Evolutionary conservation across 352 stramenopile genomes (phyloP), one percentile per base, ranked within the genome.

Genomic region (Globisporangium carolinianum): DNA sequence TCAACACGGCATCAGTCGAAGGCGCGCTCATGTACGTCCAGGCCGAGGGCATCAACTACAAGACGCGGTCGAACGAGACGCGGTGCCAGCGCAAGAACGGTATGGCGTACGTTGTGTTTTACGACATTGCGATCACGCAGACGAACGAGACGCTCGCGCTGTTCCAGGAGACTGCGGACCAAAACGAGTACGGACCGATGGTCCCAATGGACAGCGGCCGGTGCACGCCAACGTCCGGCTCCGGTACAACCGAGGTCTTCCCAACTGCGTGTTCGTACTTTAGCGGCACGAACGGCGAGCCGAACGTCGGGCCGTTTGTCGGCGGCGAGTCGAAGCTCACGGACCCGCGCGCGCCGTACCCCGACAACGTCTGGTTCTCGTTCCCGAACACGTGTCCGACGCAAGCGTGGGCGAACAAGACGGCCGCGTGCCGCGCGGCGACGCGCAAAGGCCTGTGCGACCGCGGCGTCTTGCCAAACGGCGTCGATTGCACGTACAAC

Each of bases 1-100:
- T 90, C 32, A 95, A 94, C 64, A 83, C 78, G 24, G 86, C 83
- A 6, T 84, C 69, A 0, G 78, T 95, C 9, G 83, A 93, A 55
- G 86, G 86, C 14, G 74, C 83, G 41, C 79, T 95, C 43, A 94
- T 93, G 82, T 95, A 92, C 68, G 78, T 95, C 38, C 83, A 94
- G 63, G 80, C 83, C 5, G 86, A 95, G 59, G 70, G 79, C 45
- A 92, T 95, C 69, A 91, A 95, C 71, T 81, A 87, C 66, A 66
- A 75, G 47, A 81, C 79, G 47, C 79, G 82, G 50, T 71, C 65
- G n/a, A 66, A 65, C 3, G 70, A 81, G 47, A 66, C 71, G 42
- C 73, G 69, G 10, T 95, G 86, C 66, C 36, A 47, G 24, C 79
- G 82, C 47, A 88, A 87, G 67, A 76, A 69, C 55, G 62, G 60